Percentiles rank a stretch among this genome's conserved stretches.
These are phyloP conservation scores for Solanum phureja DNA, from an alignment of 257 asterid genomes.

Conservation along the genomic window DNA sequence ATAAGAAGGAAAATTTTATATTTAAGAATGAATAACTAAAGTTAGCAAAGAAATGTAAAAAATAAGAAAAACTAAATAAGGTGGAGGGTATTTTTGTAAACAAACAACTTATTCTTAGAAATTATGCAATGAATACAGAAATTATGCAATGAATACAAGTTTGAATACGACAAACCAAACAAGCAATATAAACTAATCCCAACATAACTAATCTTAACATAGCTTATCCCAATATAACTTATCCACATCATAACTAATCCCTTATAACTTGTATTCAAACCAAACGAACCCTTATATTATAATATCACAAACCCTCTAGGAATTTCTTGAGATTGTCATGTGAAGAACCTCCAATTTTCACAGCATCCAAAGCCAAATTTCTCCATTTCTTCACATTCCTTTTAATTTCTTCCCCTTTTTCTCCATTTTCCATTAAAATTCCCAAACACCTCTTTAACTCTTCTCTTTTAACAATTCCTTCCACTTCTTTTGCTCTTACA, in stretches of 20 bases:
- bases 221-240: too few species aligned
- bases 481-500: not conserved
- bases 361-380: not conserved
- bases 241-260: too few species aligned
- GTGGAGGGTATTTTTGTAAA: not conserved
- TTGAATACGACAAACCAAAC: not conserved
- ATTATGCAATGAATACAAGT: too few species aligned
- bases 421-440: not conserved
- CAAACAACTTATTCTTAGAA: too few species aligned
- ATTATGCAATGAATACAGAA: too few species aligned
- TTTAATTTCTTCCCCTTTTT: not conserved
- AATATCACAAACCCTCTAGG: not conserved
- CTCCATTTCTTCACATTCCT: not conserved
- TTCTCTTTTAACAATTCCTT: not conserved
- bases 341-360: not conserved
- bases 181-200: not conserved
- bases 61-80: too few species aligned
- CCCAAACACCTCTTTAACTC: not conserved
- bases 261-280: not conserved
- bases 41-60: too few species aligned
- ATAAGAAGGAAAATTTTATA: too few species aligned
- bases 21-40: not conserved
- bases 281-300: not conserved
- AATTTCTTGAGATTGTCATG: not conserved
- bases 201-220: rapidly evolving